Conservation (phyloP, 164 flowering plant species). For the Tetracentron sinense region DNA sequence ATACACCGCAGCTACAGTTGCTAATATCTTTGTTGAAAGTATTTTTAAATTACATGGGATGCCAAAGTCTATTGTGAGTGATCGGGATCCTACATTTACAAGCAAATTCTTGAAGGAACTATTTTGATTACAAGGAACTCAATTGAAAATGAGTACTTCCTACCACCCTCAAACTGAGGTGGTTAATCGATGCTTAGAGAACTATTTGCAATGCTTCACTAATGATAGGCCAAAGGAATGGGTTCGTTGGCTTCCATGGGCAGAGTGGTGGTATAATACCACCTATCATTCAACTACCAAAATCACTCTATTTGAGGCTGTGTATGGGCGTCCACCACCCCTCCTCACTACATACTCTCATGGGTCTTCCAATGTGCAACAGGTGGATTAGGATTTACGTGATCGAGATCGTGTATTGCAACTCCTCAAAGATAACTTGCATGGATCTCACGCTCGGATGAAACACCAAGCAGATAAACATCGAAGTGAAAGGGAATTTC, state of each 20-base stretch:
- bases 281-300: neutral
- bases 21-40: slow-evolving; percentile 3
- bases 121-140: neutral
- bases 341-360: neutral
- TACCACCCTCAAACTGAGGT: slow-evolving; percentile 2
- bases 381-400: neutral
- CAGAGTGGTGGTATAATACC: slow-evolving; percentile 10
- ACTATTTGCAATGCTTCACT: neutral
- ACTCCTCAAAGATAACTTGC: neutral
- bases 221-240: neutral
- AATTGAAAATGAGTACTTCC: neutral
- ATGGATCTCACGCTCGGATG: slow-evolving; percentile 1
- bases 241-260: slow-evolving; percentile 3
- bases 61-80: slow-evolving; percentile 3
- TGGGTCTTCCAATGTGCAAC: neutral
- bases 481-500: neutral
- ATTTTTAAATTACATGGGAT: slow-evolving; percentile 8
- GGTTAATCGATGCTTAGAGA: neutral
- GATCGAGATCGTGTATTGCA: neutral
- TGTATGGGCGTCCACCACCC: slow-evolving; percentile 10
- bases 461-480: neutral
- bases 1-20: neutral
- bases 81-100: slow-evolving; percentile 9
- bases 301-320: slow-evolving; percentile 7
- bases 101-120: slow-evolving; percentile 8